Percentiles rank a stretch among this genome's conserved stretches.
phyloP scores from a whole-genome alignment of 75 land plant species.

The Pinus albicaulis region DNA sequence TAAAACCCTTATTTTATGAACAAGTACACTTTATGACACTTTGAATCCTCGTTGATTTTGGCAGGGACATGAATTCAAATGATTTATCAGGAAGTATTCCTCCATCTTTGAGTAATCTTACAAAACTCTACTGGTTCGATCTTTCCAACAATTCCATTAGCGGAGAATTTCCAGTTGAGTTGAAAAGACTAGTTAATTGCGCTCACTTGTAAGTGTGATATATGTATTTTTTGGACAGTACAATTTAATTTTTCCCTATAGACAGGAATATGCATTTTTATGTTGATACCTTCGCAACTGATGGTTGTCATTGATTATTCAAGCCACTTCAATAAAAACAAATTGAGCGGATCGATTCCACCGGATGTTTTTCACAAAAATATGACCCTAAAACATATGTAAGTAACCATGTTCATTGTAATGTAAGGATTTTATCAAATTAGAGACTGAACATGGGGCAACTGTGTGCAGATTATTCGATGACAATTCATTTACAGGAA shows the following conservation, averaged over 20 bases:
- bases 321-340: conserved; percentile 79
- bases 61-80: conserved; percentile 69
- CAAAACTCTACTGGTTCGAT: conserved; percentile 63
- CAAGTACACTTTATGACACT: background rate
- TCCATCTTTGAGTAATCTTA: conserved; percentile 54
- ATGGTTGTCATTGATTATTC: background rate
- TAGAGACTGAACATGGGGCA: background rate
- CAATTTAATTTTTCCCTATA: background rate
- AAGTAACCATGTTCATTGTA: conserved; percentile 20
- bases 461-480: conserved; percentile 51
- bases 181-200: background rate
- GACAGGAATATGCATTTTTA: background rate
- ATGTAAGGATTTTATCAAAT: background rate
- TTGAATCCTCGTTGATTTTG: background rate
- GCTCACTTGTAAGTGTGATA: conserved; percentile 5
- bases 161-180: conserved; percentile 57
- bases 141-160: conserved; percentile 55
- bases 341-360: conserved; percentile 59
- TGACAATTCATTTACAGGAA: conserved; percentile 58
- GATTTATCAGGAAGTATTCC: conserved; percentile 64
- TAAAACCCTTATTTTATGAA: background rate
- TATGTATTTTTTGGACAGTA: background rate
- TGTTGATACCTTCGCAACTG: too few species aligned
- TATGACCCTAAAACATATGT: conserved; percentile 63
- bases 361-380: conserved; percentile 43